Conservation (phyloP, 2,329 filamentous ascomycete genomes). For the Coniochaeta pulveracea region DNA sequence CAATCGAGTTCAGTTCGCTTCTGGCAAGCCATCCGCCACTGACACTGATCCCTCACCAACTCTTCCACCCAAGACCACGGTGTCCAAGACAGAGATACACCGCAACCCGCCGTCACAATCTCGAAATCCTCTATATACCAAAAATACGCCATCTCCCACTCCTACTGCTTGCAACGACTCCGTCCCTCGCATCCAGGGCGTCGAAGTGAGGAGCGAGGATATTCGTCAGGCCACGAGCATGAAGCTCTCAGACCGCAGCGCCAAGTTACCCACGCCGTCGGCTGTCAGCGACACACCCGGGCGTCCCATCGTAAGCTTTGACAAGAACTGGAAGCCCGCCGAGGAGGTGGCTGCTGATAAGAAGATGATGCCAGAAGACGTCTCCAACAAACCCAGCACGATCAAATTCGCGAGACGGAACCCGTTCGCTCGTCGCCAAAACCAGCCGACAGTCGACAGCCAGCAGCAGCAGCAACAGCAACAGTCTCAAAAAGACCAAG, state of each 20-base stretch:
- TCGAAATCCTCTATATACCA: slow-evolving; percentile 68
- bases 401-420: slow-evolving; percentile 5
- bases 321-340: slow-evolving; percentile 68
- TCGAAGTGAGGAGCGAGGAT: slow-evolving; percentile 77
- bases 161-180: slow-evolving; percentile 24
- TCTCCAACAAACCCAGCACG: neutral
- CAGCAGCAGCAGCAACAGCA: slow-evolving; percentile 15
- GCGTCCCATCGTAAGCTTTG: slow-evolving; percentile 94
- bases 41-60: slow-evolving; percentile 21
- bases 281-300: slow-evolving; percentile 84
- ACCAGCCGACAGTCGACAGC: too few species aligned
- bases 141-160: slow-evolving; percentile 39
- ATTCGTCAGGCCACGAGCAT: slow-evolving; percentile 87
- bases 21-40: slow-evolving; percentile 26
- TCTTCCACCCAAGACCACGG: slow-evolving; percentile 26
- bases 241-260: slow-evolving; percentile 73
- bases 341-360: slow-evolving; percentile 56
- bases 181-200: slow-evolving; percentile 58
- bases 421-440: slow-evolving; percentile 11
- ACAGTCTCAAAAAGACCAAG: slow-evolving; percentile 16
- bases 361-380: slow-evolving; percentile 38
- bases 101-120: slow-evolving; percentile 76
- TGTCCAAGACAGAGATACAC: slow-evolving; percentile 53
- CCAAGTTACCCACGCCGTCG: slow-evolving; percentile 77
- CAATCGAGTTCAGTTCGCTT: slow-evolving; percentile 45